Percentiles rank a stretch among this genome's conserved stretches.
phyloP scores from a whole-genome alignment of 2,329 filamentous ascomycete species.

The Sarocladiaceae sp. region DNA sequence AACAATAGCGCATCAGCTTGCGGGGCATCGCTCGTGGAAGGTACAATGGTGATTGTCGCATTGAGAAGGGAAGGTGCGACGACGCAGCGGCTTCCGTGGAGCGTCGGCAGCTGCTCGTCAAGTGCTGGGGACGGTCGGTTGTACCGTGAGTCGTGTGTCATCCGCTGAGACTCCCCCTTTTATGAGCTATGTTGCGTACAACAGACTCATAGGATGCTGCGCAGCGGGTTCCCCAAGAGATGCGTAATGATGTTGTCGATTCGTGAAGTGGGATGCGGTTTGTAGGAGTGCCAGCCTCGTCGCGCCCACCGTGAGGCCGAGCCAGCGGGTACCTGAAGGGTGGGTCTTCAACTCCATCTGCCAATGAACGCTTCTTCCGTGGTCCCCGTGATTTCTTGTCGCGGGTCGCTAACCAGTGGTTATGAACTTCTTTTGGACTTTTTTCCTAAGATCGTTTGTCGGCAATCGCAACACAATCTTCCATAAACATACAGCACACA shows the following conservation, averaged over 20 bases:
- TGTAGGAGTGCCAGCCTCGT: conserved; percentile 3
- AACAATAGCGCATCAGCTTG: conserved; percentile 23
- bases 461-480: conserved; percentile 5
- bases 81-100: background rate
- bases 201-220: background rate
- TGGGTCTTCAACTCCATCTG: background rate
- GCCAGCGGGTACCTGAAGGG: conserved; percentile 6
- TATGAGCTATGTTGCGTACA: background rate
- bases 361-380: conserved; percentile 1
- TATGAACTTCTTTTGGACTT: background rate
- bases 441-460: background rate
- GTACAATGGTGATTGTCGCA: conserved; percentile 22
- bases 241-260: background rate
- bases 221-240: background rate
- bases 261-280: background rate
- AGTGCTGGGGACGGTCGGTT: background rate
- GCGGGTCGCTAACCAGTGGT: background rate
- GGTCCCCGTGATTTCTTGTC: conserved; percentile 1
- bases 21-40: conserved; percentile 23
- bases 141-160: background rate
- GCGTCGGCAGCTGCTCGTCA: background rate
- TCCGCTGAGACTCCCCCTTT: background rate
- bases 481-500: no score
- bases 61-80: conserved; percentile 15
- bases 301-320: conserved; percentile 4